Conservation (phyloP, 2,329 filamentous ascomycete genomes). For the Claviceps sp. region DNA sequence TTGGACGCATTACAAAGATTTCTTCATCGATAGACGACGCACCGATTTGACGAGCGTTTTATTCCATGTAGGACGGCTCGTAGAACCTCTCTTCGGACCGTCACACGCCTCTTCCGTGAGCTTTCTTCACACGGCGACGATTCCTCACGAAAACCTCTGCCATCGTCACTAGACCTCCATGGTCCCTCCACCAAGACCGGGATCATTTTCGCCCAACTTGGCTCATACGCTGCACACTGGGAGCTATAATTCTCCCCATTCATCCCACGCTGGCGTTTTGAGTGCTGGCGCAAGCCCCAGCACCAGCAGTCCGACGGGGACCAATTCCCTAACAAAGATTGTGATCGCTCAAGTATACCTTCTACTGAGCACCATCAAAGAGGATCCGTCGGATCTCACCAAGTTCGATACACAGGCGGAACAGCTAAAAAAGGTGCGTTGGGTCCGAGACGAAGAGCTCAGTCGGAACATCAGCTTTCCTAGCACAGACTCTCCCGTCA, state of each 20-base stretch:
- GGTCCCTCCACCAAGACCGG: constrained; percentile 47
- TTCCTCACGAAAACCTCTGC: constrained; percentile 17
- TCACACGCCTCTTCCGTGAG: constrained; percentile 16
- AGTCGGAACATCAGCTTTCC: neutral
- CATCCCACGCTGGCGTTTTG: constrained; percentile 41
- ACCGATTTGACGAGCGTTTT: constrained; percentile 6
- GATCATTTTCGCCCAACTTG: constrained; percentile 51
- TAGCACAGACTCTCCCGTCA: neutral
- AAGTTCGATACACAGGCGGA: constrained; percentile 91
- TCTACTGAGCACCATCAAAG: constrained; percentile 84
- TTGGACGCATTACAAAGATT: neutral
- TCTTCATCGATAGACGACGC: neutral
- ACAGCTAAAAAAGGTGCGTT: constrained; percentile 74
- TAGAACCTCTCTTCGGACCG: constrained; percentile 14
- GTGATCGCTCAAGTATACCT: constrained; percentile 92
- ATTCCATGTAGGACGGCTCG: constrained; percentile 22
- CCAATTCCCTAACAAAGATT: constrained; percentile 70
- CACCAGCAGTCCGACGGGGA: constrained; percentile 49
- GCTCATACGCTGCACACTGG: constrained; percentile 44
- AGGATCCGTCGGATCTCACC: constrained; percentile 65
- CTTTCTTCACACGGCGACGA: constrained; percentile 25
- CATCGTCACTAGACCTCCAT: constrained; percentile 32
- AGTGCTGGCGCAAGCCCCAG: constrained; percentile 48
- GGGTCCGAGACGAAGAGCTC: neutral
- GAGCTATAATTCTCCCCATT: constrained; percentile 41